Evolutionary conservation across 768 basidiomycete species (phyloP).

Genomic region (Rossbeevera mucosa): DNA sequence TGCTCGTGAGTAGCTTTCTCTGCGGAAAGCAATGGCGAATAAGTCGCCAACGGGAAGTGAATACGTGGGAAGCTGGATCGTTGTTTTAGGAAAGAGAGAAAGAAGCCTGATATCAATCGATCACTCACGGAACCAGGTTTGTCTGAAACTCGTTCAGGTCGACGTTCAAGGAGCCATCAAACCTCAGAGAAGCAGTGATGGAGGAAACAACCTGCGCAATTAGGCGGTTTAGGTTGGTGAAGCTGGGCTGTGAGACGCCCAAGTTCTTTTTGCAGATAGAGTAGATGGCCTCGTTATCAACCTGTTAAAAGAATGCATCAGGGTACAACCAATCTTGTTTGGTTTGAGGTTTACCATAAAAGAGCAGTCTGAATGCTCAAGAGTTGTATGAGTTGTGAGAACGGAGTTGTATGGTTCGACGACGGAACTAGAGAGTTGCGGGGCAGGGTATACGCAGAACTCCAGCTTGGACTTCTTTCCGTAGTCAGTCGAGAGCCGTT

Average conservation of each 20-base stretch:
- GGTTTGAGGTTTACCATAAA: conserved; percentile 71
- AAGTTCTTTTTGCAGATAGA: conserved; percentile 98
- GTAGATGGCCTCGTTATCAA: conserved; percentile 99
- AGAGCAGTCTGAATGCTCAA: conserved; percentile 99
- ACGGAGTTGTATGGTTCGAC: conserved; percentile 99
- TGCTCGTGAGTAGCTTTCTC: conserved; percentile 96
- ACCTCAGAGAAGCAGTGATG: conserved; percentile 93
- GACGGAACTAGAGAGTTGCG: conserved; percentile 89
- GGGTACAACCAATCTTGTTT: neutral
- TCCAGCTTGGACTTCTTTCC: conserved; percentile 99
- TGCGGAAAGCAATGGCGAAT: conserved; percentile 90
- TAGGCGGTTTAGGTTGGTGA: conserved; percentile 90
- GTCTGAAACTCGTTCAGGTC: conserved; percentile 99
- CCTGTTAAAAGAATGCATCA: conserved; percentile 39
- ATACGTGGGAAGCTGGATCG: conserved; percentile 84
- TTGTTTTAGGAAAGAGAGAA: conserved; percentile 1
- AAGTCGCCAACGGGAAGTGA: conserved; percentile 96
- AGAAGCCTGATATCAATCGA: neutral
- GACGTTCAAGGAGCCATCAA: conserved; percentile 96
- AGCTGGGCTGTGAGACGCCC: conserved; percentile 78
- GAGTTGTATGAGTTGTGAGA: conserved; percentile 96
- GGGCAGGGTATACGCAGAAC: conserved; percentile 96
- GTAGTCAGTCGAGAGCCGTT: conserved; percentile 96
- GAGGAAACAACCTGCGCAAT: conserved; percentile 99
- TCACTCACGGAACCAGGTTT: conserved; percentile 89